These are phyloP conservation scores for Beauveria brongniartii DNA, from an alignment of 2,329 filamentous ascomycete genomes.

Conservation along the genomic window DNA sequence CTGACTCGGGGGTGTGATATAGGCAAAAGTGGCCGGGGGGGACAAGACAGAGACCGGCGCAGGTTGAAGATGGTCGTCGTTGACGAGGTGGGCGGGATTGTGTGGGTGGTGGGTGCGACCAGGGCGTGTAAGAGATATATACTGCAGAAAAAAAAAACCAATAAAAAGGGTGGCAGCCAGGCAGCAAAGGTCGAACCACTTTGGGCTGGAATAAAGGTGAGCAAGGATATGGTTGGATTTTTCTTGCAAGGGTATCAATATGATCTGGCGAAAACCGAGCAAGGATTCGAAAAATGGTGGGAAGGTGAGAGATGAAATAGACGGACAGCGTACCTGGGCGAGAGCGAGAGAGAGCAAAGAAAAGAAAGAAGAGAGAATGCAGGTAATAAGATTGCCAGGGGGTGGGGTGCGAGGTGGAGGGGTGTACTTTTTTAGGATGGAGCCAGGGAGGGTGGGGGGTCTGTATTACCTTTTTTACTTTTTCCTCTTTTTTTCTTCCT, in stretches of 20 bases:
- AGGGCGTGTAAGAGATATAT: conserved; percentile 12
- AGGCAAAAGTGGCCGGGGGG: background rate
- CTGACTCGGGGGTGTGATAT: conserved; percentile 1
- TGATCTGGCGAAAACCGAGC: conserved; percentile 1
- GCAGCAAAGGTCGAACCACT: conserved; percentile 4
- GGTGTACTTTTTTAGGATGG: background rate
- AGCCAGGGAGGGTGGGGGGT: background rate
- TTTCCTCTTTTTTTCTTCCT: background rate
- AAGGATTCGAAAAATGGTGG: background rate
- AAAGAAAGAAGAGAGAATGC: background rate
- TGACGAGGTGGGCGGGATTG: background rate
- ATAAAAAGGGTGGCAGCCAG: background rate
- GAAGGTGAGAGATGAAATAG: background rate
- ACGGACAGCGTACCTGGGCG: background rate
- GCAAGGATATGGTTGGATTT: background rate
- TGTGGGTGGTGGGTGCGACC: background rate
- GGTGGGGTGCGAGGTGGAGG: background rate
- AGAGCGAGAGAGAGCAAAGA: background rate
- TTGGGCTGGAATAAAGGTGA: conserved; percentile 2
- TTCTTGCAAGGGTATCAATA: background rate
- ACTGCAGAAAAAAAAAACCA: background rate
- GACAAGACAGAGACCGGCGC: background rate
- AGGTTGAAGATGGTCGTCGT: background rate
- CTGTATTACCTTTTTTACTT: background rate
- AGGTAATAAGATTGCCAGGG: conserved; percentile 2